Evolutionary conservation across 2,329 filamentous ascomycete species (phyloP), one percentile per base, ranked within the genome.

Genomic region (Claviceps maximensis): DNA sequence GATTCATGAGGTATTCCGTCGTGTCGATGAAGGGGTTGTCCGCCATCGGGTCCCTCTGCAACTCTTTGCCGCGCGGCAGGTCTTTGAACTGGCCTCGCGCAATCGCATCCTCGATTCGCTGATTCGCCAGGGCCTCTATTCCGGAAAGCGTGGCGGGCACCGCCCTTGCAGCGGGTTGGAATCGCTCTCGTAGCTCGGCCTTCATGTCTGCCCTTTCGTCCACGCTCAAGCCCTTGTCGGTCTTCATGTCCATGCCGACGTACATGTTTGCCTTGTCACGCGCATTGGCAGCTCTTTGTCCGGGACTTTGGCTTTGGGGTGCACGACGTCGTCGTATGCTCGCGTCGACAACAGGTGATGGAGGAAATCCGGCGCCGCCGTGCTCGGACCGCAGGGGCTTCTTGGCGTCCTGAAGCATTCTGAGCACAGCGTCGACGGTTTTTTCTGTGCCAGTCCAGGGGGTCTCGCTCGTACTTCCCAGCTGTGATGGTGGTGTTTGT

Each of bases 1-100:
- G 93, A 70, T 98, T 97, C 85, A 97, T 86, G 61, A 97, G 87
- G 66, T 96, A 96, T 68, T 97, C 91, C 0, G 93, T 97, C 0
- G 91, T 97, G 63, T 97, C 89, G 54, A 97, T 81, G 62, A 95
- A 97, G 0, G 93, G 89, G 59, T 86, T 94, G 60, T 84, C 85
- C 1, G 87, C 86, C 58, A 87, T 83, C 50, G 87, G 73, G 60
- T 97, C 90, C n/a, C 85, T 73, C 65, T 90, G 80, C n/a, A 91
- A 75, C 6, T 82, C 83, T 59, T 85, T 85, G 0, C 91, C 91
- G 2, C 90, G 78, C 8, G 82, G 83, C 13, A 98, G 85, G 60
- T 94, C 84, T 64, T 77, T 75, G 70, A 98, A 97, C 64, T 95
- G 87, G 0, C 93, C 93, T 33, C 89, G 75, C 1, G 89, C 86